Evolutionary conservation across 1,139 yeast genomes (phyloP), one percentile per base, ranked within the genome.

Genomic region (Scheffersomyces illinoinensis): DNA sequence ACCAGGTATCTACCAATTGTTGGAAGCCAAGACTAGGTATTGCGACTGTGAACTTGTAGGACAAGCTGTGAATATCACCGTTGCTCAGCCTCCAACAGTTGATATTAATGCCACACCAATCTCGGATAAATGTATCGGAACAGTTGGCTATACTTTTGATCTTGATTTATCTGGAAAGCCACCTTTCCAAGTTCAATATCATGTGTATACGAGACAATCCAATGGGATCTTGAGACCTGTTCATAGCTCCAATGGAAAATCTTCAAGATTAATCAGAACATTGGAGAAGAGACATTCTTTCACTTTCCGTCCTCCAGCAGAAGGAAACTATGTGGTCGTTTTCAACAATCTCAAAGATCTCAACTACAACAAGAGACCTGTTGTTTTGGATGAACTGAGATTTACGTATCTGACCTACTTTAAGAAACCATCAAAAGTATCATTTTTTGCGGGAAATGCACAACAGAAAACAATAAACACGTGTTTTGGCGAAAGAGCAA

Each of bases 101-200:
- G 77, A 71, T 56, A 86, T 90, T 5, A 63, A 69, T 4, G 84
- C 91, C 0, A 76, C 79, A 3, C 87, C 93, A 2, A 85, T 93
- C 2, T 78, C 86, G 48, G 98, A 95, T 68, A 86, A 89, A 59
- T 95, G 99, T 76, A 90, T 96, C 47, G 99, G 99, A 0, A 91
- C 93, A 56, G 88, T 92, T 10, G 99, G 98, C 0, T 85, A 81
- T 65, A 76, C 78, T 24, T 86, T 92, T 59, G 84, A 84, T 54
- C 93, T 93, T 63, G 88, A 85, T 54, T 81, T 91, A 56, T 76
- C 84, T 5, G 99, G 99, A 18, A 83, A 87, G 33, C 90, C 97
- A 0, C 98, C 98, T 3, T 95, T 90, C 74, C 82, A 81, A 54
- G 81, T 93, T 18, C 82, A 81, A 52, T 88, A 88, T 61, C 81